Evolutionary conservation across 192 early-diverging fungal species (phyloP).

Genomic region (Coemansia sp.): DNA sequence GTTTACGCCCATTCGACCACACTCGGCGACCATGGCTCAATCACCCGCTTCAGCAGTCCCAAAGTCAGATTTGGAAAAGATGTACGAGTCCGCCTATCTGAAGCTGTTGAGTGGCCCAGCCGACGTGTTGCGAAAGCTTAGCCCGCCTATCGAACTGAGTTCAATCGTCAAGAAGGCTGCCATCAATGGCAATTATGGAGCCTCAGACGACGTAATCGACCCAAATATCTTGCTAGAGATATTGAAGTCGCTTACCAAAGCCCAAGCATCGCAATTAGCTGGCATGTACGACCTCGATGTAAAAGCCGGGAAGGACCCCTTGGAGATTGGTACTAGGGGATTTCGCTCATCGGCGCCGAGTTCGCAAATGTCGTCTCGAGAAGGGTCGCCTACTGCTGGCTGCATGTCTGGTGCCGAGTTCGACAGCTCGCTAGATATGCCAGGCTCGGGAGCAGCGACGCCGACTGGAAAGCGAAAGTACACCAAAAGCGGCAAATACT

Average conservation of each 20-base stretch:
- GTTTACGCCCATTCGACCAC: neutral
- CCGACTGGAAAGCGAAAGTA: constrained; percentile 41
- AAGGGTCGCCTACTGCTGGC: constrained; percentile 30
- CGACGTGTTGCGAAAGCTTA: constrained; percentile 33
- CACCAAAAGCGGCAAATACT: constrained; percentile 42
- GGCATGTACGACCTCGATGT: constrained; percentile 40
- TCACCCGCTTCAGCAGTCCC: neutral
- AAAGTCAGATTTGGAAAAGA: constrained; percentile 38
- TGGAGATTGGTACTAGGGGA: constrained; percentile 8
- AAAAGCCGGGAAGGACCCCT: neutral
- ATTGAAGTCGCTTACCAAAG: constrained; percentile 46
- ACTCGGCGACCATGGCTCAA: neutral
- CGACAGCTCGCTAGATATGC: constrained; percentile 9
- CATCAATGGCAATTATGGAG: neutral
- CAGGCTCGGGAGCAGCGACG: constrained; percentile 14
- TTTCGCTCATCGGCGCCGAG: constrained; percentile 11
- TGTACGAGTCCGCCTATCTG: constrained; percentile 52
- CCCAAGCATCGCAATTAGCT: constrained; percentile 47
- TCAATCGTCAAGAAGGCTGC: constrained; percentile 11
- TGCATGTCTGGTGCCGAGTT: constrained; percentile 27
- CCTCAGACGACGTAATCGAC: constrained; percentile 4
- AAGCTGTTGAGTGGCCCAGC: constrained; percentile 38
- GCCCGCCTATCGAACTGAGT: constrained; percentile 41
- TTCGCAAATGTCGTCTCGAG: constrained; percentile 34
- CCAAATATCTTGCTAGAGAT: constrained; percentile 25